These are phyloP conservation scores for Aspergillus sp. DNA, from an alignment of 2,329 filamentous ascomycete species.

Conservation along the genomic window DNA sequence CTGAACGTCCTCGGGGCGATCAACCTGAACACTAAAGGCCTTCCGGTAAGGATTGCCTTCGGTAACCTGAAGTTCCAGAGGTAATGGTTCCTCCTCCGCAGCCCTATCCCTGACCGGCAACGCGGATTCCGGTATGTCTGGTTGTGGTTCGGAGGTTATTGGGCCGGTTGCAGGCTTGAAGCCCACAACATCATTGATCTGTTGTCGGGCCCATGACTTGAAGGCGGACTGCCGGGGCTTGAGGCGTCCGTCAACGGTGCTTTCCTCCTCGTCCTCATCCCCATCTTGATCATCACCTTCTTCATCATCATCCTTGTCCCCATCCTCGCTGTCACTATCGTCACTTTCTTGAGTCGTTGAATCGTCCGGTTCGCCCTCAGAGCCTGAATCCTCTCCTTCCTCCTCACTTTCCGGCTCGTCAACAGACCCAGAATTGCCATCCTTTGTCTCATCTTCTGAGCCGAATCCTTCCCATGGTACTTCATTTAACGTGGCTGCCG, in stretches of 20 bases:
- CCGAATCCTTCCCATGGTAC: constrained; percentile 48
- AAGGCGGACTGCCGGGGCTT: constrained; percentile 65
- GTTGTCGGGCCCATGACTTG: constrained; percentile 87
- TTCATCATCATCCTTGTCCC: constrained; percentile 38
- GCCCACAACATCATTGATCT: constrained; percentile 80
- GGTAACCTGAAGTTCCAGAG: constrained; percentile 39
- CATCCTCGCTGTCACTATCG: constrained; percentile 10
- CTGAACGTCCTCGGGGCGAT: constrained; percentile 72
- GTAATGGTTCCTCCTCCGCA: constrained; percentile 41
- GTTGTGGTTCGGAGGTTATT: constrained; percentile 31
- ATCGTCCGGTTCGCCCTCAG: constrained; percentile 12
- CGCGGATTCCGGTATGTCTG: constrained; percentile 27
- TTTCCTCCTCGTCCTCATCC: constrained; percentile 36
- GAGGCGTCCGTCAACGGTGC: constrained; percentile 20
- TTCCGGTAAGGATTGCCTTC: constrained; percentile 59
- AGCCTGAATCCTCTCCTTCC: constrained; percentile 25
- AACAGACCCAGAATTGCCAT: constrained; percentile 25
- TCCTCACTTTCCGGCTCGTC: constrained; percentile 28
- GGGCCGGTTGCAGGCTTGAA: constrained; percentile 53
- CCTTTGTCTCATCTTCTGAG: constrained; percentile 39
- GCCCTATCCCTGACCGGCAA: constrained; percentile 32
- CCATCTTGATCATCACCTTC: constrained; percentile 23
- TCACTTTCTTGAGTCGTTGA: constrained; percentile 27
- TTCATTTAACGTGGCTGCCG: constrained; percentile 34
- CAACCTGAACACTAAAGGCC: constrained; percentile 71